These are phyloP conservation scores for Chytriomyces sp. DNA, from an alignment of 192 early-diverging fungal genomes.

Conservation along the genomic window DNA sequence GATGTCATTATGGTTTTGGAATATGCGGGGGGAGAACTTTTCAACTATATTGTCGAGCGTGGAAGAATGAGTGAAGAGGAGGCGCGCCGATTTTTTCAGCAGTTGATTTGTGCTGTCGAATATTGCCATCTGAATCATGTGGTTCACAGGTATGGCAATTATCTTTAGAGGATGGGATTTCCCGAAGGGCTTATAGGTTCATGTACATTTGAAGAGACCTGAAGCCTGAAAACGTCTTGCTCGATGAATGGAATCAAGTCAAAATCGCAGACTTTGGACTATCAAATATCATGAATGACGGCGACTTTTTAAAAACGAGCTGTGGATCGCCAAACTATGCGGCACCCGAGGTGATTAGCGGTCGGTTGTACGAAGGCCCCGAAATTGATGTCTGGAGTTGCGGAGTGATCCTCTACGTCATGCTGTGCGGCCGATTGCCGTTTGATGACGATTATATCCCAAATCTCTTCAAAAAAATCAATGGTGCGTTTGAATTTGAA, in stretches of 20 bases:
- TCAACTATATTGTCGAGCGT: constrained; percentile 89
- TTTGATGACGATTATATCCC: constrained; percentile 98
- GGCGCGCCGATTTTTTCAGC: constrained; percentile 58
- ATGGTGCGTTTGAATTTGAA: constrained; percentile 49
- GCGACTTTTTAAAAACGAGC: constrained; percentile 61
- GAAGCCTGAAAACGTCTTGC: constrained; percentile 64
- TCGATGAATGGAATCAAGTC: constrained; percentile 61
- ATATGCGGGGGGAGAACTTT: constrained; percentile 92
- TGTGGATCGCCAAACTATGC: constrained; percentile 57
- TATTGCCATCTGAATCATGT: constrained; percentile 66
- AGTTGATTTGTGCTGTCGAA: constrained; percentile 62
- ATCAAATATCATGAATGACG: constrained; percentile 59
- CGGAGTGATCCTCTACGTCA: constrained; percentile 95
- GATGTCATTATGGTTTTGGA: constrained; percentile 99
- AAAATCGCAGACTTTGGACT: constrained; percentile 70
- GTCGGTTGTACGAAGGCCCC: constrained; percentile 85
- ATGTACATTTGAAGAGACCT: constrained; percentile 44
- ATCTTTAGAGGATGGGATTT: background rate
- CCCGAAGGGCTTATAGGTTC: background rate
- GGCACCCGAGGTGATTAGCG: constrained; percentile 71
- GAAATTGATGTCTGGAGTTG: constrained; percentile 99
- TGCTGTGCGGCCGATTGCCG: constrained; percentile 93
- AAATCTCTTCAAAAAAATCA: constrained; percentile 86
- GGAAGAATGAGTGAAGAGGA: constrained; percentile 66
- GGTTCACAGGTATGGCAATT: constrained; percentile 48